A percentile compares a stretch with the other conserved stretches of the same genome.
phyloP scores from a whole-genome alignment of 192 early-diverging fungal genomes.

The Jimgerdemannia lactiflua region DNA sequence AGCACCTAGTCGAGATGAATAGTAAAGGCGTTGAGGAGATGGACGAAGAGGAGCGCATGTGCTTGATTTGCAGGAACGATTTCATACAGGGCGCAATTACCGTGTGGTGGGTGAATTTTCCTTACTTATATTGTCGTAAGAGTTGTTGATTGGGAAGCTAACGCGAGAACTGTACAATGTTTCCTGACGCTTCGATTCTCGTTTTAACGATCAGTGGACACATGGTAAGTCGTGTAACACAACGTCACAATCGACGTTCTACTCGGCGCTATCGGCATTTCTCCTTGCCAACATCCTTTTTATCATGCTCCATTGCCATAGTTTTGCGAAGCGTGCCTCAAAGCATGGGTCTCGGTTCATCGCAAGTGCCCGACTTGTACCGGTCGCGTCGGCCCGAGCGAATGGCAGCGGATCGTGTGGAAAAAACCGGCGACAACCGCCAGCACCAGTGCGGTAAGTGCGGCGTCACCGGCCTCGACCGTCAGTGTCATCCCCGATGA shows the following conservation, averaged over 20 bases:
- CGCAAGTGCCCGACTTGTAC: constrained; percentile 29
- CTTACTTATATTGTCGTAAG: no score
- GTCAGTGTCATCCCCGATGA: no score
- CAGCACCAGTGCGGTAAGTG: no score
- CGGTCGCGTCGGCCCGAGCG: constrained; percentile 21
- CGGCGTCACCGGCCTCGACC: no score
- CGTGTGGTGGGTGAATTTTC: background rate
- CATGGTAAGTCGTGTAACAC: background rate
- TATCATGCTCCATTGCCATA: no score
- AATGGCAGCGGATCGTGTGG: background rate
- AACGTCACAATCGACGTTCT: no score
- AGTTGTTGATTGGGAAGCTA: no score
- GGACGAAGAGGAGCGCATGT: constrained; percentile 16
- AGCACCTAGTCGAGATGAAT: constrained; percentile 11
- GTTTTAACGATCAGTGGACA: constrained; percentile 11
- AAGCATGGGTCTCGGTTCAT: constrained; percentile 25
- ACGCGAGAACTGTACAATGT: no score
- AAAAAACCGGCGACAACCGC: background rate
- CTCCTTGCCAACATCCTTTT: no score
- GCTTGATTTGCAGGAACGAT: constrained; percentile 29
- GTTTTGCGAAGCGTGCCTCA: constrained; percentile 29
- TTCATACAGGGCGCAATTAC: constrained; percentile 27
- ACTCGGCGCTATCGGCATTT: no score
- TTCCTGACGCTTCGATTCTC: no score
- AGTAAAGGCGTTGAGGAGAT: background rate